Percentiles rank a stretch among this genome's conserved stretches.
Evolutionary conservation across 345 rosid species (phyloP).

Genomic region (Eucalyptus camaldulensis): DNA sequence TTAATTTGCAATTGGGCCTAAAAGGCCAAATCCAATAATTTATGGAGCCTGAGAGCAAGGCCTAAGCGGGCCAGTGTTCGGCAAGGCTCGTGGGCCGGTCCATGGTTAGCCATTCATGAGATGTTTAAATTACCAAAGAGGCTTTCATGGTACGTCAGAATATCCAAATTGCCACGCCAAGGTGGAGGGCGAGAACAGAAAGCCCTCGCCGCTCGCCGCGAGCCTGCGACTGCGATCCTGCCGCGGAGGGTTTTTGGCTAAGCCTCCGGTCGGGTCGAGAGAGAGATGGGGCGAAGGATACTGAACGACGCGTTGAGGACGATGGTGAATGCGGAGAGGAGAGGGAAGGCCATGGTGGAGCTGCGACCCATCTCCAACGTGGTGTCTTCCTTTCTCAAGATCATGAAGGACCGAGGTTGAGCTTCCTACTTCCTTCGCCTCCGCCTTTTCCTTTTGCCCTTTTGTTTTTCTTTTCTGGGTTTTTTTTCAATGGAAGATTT

Average conservation of each 20-base stretch:
- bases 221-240: neutral
- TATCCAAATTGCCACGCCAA: neutral
- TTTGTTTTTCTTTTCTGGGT: neutral
- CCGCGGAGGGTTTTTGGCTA: neutral
- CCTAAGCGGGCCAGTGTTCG: neutral
- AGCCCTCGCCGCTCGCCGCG: neutral
- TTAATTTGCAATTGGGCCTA: neutral
- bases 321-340: constrained; percentile 84
- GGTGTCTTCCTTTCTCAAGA: constrained; percentile 75
- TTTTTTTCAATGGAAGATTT: neutral
- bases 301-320: constrained; percentile 77
- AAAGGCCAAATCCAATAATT: neutral
- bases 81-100: neutral
- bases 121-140: neutral
- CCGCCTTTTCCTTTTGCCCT: neutral
- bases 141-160: neutral
- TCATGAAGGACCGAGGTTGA: constrained; percentile 77
- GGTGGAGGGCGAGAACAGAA: neutral
- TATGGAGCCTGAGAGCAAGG: neutral
- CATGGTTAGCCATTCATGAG: neutral
- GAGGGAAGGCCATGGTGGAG: constrained; percentile 69
- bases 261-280: neutral
- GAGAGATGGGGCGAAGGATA: constrained; percentile 80
- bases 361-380: constrained; percentile 75
- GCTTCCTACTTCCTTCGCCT: neutral